Evolutionary conservation across 306 rosid species (phyloP).

Genomic region (Prunus mongolica): DNA sequence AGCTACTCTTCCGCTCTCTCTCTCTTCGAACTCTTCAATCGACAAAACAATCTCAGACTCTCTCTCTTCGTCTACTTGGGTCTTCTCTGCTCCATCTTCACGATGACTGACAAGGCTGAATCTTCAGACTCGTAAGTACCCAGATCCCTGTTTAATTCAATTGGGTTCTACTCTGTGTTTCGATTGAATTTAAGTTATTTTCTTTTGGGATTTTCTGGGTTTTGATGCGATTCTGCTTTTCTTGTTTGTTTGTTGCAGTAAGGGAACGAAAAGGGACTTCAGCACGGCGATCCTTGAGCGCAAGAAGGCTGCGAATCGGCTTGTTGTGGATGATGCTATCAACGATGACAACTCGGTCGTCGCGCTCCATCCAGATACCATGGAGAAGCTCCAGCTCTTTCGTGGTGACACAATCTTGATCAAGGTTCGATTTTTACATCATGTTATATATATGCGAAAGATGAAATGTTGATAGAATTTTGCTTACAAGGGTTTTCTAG

Average conservation of each 20-base stretch:
- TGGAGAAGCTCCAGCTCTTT: slow-evolving; percentile 92
- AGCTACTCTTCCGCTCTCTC: background rate
- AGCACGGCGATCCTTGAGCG: slow-evolving; percentile 93
- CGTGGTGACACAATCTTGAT: slow-evolving; percentile 89
- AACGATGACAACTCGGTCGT: slow-evolving; percentile 96
- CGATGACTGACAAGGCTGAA: slow-evolving; percentile 70
- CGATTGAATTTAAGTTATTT: background rate
- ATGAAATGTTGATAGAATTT: background rate
- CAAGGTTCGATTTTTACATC: slow-evolving; percentile 43
- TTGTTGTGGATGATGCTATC: slow-evolving; percentile 86
- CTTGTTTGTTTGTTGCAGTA: slow-evolving; percentile 33
- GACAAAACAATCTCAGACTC: slow-evolving; percentile 14
- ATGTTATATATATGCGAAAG: background rate
- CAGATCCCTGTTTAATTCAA: slow-evolving; percentile 5
- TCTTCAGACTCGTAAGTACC: slow-evolving; percentile 76
- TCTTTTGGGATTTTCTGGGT: background rate
- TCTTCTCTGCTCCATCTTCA: slow-evolving; percentile 11
- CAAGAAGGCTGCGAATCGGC: slow-evolving; percentile 84
- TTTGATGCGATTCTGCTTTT: background rate
- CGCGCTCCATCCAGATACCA: slow-evolving; percentile 79
- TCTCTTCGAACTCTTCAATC: background rate
- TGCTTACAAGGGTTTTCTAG: background rate
- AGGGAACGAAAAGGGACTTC: slow-evolving; percentile 79
- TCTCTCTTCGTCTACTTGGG: slow-evolving; percentile 1
- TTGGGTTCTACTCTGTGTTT: background rate